Conservation (phyloP, 257 asterid species). For the Nicotiana attenuata region DNA sequence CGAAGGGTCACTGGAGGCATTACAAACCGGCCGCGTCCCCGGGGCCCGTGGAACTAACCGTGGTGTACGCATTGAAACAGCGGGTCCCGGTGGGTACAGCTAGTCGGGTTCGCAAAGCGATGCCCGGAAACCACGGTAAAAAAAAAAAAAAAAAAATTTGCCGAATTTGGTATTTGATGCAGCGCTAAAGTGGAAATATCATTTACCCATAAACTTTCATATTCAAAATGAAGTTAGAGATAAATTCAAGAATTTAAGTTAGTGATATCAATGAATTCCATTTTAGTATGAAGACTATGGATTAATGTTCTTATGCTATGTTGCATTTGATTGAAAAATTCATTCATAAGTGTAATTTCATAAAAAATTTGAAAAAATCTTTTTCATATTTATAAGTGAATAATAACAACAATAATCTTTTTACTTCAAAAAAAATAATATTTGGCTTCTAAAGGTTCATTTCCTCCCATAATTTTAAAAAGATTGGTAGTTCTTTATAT, state of each 20-base stretch:
- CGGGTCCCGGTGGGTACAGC: too few species aligned
- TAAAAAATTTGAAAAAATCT: background rate
- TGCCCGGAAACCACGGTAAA: too few species aligned
- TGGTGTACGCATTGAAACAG: too few species aligned
- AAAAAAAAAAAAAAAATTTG: too few species aligned
- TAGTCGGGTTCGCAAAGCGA: too few species aligned
- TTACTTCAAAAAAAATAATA: too few species aligned
- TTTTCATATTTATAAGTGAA: background rate
- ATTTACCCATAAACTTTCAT: too few species aligned
- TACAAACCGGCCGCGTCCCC: too few species aligned
- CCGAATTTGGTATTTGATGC: background rate
- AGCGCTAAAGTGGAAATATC: background rate
- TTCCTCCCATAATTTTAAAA: too few species aligned
- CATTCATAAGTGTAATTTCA: background rate
- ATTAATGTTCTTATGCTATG: background rate
- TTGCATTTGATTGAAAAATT: background rate
- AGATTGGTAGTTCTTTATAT: background rate
- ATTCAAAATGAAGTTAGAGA: background rate
- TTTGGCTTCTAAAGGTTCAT: background rate
- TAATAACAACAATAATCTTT: background rate
- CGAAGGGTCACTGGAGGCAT: too few species aligned
- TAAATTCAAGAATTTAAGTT: background rate
- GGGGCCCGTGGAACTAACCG: too few species aligned
- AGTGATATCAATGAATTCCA: background rate
- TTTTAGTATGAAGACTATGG: background rate